These are phyloP conservation scores for Pseudocercospora macadamiae DNA, from an alignment of 2,329 filamentous ascomycete genomes.

Conservation along the genomic window DNA sequence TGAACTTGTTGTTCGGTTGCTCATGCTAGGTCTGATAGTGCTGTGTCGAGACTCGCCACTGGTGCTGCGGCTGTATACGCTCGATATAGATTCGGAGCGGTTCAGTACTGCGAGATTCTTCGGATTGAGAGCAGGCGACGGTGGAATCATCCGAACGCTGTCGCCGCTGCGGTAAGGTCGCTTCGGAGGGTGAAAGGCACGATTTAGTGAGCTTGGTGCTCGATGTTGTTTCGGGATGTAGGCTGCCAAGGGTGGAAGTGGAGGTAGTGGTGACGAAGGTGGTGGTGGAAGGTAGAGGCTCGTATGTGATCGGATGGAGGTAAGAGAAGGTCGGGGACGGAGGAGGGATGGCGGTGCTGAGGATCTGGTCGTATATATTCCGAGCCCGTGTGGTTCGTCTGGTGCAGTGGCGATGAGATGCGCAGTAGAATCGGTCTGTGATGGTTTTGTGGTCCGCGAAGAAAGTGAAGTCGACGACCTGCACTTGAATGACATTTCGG, in stretches of 20 bases:
- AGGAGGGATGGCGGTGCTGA: conserved; percentile 26
- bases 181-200: conserved; percentile 20
- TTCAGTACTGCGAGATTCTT: conserved; percentile 17
- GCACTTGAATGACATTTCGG: conserved; percentile 39
- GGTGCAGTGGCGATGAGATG: conserved; percentile 20
- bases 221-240: conserved; percentile 30
- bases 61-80: conserved; percentile 36
- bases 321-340: conserved; percentile 30
- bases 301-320: conserved; percentile 27
- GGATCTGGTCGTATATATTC: conserved; percentile 28
- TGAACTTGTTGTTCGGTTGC: conserved; percentile 21
- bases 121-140: conserved; percentile 18
- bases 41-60: conserved; percentile 26
- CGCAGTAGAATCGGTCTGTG: conserved; percentile 13
- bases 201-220: conserved; percentile 17
- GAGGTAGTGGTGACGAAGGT: conserved; percentile 30
- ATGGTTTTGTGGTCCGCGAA: conserved; percentile 17
- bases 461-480: conserved; percentile 33
- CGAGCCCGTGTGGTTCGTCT: conserved; percentile 26
- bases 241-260: conserved; percentile 32
- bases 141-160: conserved; percentile 20
- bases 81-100: conserved; percentile 30
- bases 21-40: conserved; percentile 5
- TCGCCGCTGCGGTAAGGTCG: conserved; percentile 12
- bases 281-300: conserved; percentile 22